These are phyloP conservation scores for Trametes punicea DNA, from an alignment of 768 basidiomycete genomes.

Conservation along the genomic window DNA sequence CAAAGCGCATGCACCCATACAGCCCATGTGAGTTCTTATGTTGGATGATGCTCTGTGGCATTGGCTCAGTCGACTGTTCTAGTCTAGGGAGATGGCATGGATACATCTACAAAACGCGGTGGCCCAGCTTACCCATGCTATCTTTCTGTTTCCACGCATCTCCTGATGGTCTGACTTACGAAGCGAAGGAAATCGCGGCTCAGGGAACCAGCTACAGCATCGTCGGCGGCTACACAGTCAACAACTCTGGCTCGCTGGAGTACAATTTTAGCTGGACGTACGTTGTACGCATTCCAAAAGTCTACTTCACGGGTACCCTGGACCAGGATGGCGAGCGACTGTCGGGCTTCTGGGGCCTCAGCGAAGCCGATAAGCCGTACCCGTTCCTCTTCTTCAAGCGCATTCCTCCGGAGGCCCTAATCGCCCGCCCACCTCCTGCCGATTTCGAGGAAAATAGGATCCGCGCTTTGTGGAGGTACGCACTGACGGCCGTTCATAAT, in stretches of 20 bases:
- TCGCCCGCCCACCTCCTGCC: neutral
- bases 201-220: conserved; percentile 19
- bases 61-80: neutral
- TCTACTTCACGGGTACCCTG: conserved; percentile 26
- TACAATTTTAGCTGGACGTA: conserved; percentile 25
- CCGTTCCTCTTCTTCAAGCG: neutral
- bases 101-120: conserved; percentile 8
- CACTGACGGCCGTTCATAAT: neutral
- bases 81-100: conserved; percentile 29
- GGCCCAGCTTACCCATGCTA: neutral
- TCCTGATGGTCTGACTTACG: conserved; percentile 12
- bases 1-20: conserved; percentile 6
- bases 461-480: neutral
- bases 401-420: neutral
- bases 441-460: neutral
- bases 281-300: conserved; percentile 23
- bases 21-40: conserved; percentile 1
- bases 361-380: neutral
- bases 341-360: neutral
- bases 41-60: no score
- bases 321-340: conserved; percentile 1
- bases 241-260: conserved; percentile 6
- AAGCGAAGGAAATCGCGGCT: conserved; percentile 8
- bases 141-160: conserved; percentile 14
- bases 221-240: conserved; percentile 17